These are phyloP conservation scores for Neonectria sp. DNA, from an alignment of 2,329 filamentous ascomycete genomes.

Conservation along the genomic window DNA sequence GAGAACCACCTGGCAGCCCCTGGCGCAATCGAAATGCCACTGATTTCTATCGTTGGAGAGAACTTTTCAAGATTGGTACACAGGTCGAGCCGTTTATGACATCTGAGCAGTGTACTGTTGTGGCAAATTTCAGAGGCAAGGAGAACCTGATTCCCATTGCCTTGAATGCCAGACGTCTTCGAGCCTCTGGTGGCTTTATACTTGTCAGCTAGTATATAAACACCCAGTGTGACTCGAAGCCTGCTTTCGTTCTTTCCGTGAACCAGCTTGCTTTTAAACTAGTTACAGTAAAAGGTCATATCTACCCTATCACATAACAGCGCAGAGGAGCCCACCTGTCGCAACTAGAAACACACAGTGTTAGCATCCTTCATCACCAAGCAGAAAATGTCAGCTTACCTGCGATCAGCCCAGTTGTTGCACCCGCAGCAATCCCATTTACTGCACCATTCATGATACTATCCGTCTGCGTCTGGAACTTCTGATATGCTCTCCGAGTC, in stretches of 20 bases:
- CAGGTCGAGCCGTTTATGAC: constrained; percentile 66
- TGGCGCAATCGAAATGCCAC: constrained; percentile 66
- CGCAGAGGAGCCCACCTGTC: neutral
- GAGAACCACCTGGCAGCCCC: constrained; percentile 63
- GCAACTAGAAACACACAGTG: neutral
- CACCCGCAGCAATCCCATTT: constrained; percentile 20
- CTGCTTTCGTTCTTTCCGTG: no score
- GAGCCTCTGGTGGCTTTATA: no score
- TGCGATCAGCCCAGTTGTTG: constrained; percentile 13
- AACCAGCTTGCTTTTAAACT: no score
- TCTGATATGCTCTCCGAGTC: neutral
- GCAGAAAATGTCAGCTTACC: constrained; percentile 6
- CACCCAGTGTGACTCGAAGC: no score
- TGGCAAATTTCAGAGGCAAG: constrained; percentile 47
- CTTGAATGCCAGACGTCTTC: no score
- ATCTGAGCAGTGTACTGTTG: constrained; percentile 67
- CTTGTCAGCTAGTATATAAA: no score
- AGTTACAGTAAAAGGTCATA: no score
- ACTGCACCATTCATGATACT: constrained; percentile 15
- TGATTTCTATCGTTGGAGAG: constrained; percentile 67
- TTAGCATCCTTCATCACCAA: neutral
- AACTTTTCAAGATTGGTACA: constrained; percentile 62
- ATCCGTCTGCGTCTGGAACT: constrained; percentile 5
- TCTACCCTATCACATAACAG: neutral
- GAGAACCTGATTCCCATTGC: no score